Conservation (phyloP, 1,284 basidiomycete genomes). For the Irpex sp. region DNA sequence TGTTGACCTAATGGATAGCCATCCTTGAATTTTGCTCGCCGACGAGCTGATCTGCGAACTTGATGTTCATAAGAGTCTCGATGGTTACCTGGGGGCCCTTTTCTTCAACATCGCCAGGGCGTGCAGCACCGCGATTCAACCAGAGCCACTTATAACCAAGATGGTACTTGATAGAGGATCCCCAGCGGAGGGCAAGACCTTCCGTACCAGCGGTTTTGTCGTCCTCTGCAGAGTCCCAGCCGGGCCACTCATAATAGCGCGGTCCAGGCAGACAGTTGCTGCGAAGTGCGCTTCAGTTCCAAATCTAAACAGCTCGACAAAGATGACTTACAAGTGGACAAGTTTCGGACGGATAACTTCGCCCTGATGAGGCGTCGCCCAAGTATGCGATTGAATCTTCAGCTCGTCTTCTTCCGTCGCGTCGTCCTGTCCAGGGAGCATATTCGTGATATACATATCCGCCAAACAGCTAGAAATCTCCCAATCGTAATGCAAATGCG, state of each 20-base stretch:
- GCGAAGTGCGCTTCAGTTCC: neutral
- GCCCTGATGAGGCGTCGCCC: constrained; percentile 36
- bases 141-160: constrained; percentile 48
- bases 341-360: constrained; percentile 39
- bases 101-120: neutral
- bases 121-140: constrained; percentile 33
- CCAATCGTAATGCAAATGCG: constrained; percentile 41
- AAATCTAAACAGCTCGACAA: neutral
- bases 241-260: constrained; percentile 42
- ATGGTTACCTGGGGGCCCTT: constrained; percentile 14
- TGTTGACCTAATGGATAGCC: neutral
- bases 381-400: constrained; percentile 30
- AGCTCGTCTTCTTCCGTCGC: constrained; percentile 32
- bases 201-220: constrained; percentile 16
- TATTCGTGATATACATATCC: constrained; percentile 39
- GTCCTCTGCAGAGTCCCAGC: constrained; percentile 36
- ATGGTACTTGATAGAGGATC: constrained; percentile 39
- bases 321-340: constrained; percentile 40
- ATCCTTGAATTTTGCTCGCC: neutral
- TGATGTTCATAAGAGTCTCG: constrained; percentile 22
- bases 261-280: constrained; percentile 44
- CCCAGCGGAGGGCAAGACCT: constrained; percentile 37
- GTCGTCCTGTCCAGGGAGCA: constrained; percentile 30
- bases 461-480: constrained; percentile 45
- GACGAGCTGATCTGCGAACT: constrained; percentile 24